A percentile compares a stretch with the other conserved stretches of the same genome.
Conservation (phyloP, 345 rosid species). For the Salix caprea region DNA sequence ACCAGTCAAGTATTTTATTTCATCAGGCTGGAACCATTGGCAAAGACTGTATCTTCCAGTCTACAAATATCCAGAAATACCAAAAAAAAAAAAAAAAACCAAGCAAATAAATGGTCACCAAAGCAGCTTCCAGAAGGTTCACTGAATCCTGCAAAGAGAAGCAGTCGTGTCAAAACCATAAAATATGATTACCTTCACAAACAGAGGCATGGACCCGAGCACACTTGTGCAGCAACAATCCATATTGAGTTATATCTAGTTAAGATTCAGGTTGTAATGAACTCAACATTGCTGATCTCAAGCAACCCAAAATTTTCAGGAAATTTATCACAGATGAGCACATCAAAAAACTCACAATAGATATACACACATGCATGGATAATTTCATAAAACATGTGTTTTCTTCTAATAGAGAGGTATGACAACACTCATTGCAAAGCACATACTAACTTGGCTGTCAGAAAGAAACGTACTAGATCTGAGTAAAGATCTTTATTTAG, state of each 20-base stretch:
- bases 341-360: not conserved
- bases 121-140: constrained; percentile 11
- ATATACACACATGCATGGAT: not conserved
- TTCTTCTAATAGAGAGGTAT: not conserved
- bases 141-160: constrained; percentile 21
- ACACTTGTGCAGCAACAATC: not conserved
- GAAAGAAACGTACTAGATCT: not conserved
- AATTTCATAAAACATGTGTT: not conserved
- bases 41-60: constrained; percentile 19
- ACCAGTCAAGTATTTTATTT: constrained; percentile 21
- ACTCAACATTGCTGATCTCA: not conserved
- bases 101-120: constrained; percentile 10
- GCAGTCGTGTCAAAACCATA: not conserved
- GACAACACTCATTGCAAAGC: not conserved
- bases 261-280: not conserved
- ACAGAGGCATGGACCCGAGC: not conserved
- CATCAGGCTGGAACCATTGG: constrained; percentile 2
- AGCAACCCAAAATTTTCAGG: not conserved
- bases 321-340: not conserved
- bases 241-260: not conserved
- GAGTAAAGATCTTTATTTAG: not conserved
- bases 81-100: constrained; percentile 1
- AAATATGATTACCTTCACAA: not conserved
- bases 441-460: not conserved
- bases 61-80: constrained; percentile 14